Conservation (phyloP, 2,329 filamentous ascomycete species). For the Hypoxylon sp. region DNA sequence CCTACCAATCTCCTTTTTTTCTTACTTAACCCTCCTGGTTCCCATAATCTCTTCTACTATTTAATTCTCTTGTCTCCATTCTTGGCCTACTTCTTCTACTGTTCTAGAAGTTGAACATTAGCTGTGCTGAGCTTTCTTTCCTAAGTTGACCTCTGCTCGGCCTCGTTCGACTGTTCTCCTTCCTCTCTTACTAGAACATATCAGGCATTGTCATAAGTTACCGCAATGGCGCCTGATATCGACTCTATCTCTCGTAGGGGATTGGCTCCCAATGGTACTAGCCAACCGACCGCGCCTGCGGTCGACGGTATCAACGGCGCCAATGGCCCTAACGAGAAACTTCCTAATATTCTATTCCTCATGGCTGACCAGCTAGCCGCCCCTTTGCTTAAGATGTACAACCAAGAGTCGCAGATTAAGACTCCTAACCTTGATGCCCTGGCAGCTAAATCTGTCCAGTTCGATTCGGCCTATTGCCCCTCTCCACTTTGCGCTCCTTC, state of each 20-base stretch:
- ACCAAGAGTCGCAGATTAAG: slow-evolving; percentile 88
- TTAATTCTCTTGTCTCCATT: slow-evolving; percentile 18
- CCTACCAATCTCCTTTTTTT: slow-evolving; percentile 18
- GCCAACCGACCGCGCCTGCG: slow-evolving; percentile 47
- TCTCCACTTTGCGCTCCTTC: slow-evolving; percentile 93
- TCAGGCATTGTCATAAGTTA: neutral
- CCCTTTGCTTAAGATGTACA: slow-evolving; percentile 92
- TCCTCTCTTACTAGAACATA: slow-evolving; percentile 1
- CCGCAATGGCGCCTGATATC: slow-evolving; percentile 76
- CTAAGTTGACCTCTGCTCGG: slow-evolving; percentile 21
- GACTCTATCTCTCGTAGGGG: slow-evolving; percentile 77
- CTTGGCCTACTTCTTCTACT: slow-evolving; percentile 20
- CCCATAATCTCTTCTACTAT: slow-evolving; percentile 28
- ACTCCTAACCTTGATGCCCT: slow-evolving; percentile 91
- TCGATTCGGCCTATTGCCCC: slow-evolving; percentile 95
- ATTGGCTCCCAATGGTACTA: slow-evolving; percentile 46
- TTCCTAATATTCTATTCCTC: slow-evolving; percentile 89
- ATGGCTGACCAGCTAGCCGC: slow-evolving; percentile 97
- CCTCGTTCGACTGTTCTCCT: slow-evolving; percentile 22
- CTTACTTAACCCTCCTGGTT: slow-evolving; percentile 32
- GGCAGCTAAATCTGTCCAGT: slow-evolving; percentile 86
- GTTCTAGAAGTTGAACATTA: slow-evolving; percentile 8
- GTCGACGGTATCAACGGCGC: slow-evolving; percentile 43
- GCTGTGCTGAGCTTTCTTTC: slow-evolving; percentile 8
- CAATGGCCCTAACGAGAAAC: slow-evolving; percentile 55